Conservation (phyloP, 768 basidiomycete genomes). For the Amanita inopinata region DNA sequence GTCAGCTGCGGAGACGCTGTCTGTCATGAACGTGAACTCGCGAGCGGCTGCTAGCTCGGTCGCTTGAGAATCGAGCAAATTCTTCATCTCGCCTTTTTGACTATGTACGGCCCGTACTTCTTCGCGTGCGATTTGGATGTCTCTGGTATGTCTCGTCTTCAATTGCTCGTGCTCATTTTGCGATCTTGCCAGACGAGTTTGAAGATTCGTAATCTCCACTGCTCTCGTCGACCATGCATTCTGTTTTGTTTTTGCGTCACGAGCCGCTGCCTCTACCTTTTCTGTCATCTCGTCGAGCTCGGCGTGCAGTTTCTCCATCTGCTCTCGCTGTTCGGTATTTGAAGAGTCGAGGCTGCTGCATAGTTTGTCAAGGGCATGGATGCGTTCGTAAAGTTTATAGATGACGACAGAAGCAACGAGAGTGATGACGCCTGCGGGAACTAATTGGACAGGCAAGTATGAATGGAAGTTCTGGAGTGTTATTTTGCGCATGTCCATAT, state of each 20-base stretch:
- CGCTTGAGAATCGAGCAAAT: background rate
- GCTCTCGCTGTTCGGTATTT: background rate
- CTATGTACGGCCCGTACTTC: background rate
- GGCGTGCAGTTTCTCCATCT: background rate
- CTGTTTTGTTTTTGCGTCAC: background rate
- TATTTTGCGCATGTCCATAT: no score
- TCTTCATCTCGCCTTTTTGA: background rate
- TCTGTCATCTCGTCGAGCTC: background rate
- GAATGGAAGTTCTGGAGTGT: no score
- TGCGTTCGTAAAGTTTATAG: background rate
- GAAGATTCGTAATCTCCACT: background rate
- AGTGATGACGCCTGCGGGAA: no score
- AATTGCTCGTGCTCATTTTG: slow-evolving; percentile 2
- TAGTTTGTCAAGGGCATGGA: background rate
- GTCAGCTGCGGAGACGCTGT: background rate
- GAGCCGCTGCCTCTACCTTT: background rate
- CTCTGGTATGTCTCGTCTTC: background rate
- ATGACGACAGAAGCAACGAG: background rate
- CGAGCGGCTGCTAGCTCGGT: background rate
- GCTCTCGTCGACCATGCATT: background rate
- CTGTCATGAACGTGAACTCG: slow-evolving; percentile 3
- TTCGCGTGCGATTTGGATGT: background rate
- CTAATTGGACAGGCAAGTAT: no score
- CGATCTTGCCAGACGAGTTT: background rate
- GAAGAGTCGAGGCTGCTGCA: background rate